Evolutionary conservation across 192 early-diverging fungal species (phyloP), one percentile per base, ranked within the genome.

Genomic region (Backusella macrospora): DNA sequence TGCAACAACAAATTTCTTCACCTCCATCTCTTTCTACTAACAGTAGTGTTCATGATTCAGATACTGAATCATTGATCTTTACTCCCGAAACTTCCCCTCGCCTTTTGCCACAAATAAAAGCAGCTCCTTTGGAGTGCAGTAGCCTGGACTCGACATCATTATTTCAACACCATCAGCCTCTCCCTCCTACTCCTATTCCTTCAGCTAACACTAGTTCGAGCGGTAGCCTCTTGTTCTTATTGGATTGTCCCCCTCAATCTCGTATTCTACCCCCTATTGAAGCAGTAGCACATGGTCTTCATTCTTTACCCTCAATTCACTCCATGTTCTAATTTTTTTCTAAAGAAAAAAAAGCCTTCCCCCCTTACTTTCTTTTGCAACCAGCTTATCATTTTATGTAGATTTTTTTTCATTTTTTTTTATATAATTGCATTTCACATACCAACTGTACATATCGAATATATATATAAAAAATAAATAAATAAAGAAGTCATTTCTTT

Each of bases 31-130:
- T 64, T 42, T 81, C 67, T 72, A 80, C 65, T 68, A 77, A 8
- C 48, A 77, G 42, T 64, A 79, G 71, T 77, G 80, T n/a, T 74
- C 52, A 59, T 5, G 52, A 59, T 59, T 72, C 71, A 44, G 74
- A 76, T 37, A 67, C 76, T 16, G 76, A 77, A 18, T 77, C 71
- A 72, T 78, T 68, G 43, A 72, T 84, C 34, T 80, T 81, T 47
- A 87, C 86, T 13, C 86, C 86, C 16, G 83, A 87, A 66, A 71
- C 80, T 6, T 86, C 84, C 0, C 86, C 86, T 29, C 72, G 68
- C 5, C 75, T 77, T 12, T 76, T 70, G 8, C 70, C 71, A 34
- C 80, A 73, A 14, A n/a, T 0, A 18, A 80, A 76, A 65, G 47
- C 52, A 23, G 62, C 59, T 2, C 74, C 73, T 21, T 45, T 82